Evolutionary conservation across 2,329 filamentous ascomycete genomes (phyloP), one percentile per base, ranked within the genome.

Genomic region (Colletotrichum nymphaeae): DNA sequence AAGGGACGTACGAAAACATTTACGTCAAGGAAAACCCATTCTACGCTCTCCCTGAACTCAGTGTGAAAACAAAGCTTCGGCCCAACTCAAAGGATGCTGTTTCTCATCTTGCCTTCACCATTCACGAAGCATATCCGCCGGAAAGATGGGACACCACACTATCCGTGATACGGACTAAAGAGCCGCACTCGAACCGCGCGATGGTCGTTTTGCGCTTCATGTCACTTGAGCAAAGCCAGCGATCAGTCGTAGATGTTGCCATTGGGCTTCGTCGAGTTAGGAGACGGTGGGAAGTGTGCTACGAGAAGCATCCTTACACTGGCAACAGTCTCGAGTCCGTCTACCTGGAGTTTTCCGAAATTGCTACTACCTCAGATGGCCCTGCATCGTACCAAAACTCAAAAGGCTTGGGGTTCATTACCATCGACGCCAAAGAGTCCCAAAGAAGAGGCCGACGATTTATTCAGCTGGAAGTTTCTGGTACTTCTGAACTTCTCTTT

Each of bases 131-230:
- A 8, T 52, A 46, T 35, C 67, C 67, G 4, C 67, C 55, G n/a
- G 67, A 70, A 16, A 58, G 67, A 11, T 70, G 67, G 67, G 67
- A 70, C 32, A 24, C 67, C 35, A 19, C 37, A 6, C 19, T 70
- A 0, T 70, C 62, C 2, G 46, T 70, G 4, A 53, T 70, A 19
- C 56, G 67, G 5, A 46, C 67, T 7, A 70, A 55, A 11, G 67
- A 70, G n/a, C 67, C 67, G 4, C 62, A 66, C 5, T 70, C 67
- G 4, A 63, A 42, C 16, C 53, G 37, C 6, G 26, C 62, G 2
- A 53, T 70, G 4, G 37, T 49, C 12, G 55, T 70, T 1, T 32
- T 70, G 0, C 53, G 67, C 4, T 66, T 70, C 2, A 22, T 24
- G 19, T 52, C 66, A 12, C n/a, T 63, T 14, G 66, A 55, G 7